Base-by-base conservation (phyloP, 2,329 filamentous ascomycete genomes). In the Golovinomyces cichoracearum region DNA sequence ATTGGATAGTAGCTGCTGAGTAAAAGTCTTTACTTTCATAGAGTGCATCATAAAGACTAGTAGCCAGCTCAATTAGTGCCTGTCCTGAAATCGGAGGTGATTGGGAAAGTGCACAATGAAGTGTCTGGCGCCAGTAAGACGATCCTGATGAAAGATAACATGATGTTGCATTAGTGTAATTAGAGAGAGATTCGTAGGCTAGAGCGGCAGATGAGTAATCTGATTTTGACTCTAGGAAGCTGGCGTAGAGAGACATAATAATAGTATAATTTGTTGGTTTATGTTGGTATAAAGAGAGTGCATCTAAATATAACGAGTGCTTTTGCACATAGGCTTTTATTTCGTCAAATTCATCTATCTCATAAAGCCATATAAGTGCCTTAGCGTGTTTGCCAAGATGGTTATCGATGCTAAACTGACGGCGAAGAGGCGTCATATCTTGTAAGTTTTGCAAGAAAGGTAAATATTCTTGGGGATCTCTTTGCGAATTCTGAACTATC, bases 401-500 rank as follows among this genome's bases (percentile, higher is more conserved):
- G 58, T 95, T 80, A 60, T 98, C 90, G 48, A 98, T 93, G 38
- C 76, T 75, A 56, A 86, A 93, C 48, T 77, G 73, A 40, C 83
- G 76, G 19, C 84, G 76, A 10, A 81, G 63, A 10, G 74, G 69
- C 0, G 80, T 65, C 55, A 92, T 71, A 52, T 78, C 71, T 60
- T 94, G 83, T 2, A 98, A 71, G 31, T 78, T 78, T 59, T 93
- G 86, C 47, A 98, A 75, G 60, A 95, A 95, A 3, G 90, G 90
- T 6, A 95, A 73, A 57, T 98, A 98, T 62, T 98, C 90, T 55
- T 85, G 71, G 1, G 90, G 90, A 57, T 98, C 90, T 60, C 88
- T 83, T 63, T 98, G 90, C 0, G 86, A 90, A 60, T 94, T 86
- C 59, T 98, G 90, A 0, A 90, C 90, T 12, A 98, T 83, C 5